Conservation (phyloP, 805 yeast species). For the Teunomyces funiuensis region DNA sequence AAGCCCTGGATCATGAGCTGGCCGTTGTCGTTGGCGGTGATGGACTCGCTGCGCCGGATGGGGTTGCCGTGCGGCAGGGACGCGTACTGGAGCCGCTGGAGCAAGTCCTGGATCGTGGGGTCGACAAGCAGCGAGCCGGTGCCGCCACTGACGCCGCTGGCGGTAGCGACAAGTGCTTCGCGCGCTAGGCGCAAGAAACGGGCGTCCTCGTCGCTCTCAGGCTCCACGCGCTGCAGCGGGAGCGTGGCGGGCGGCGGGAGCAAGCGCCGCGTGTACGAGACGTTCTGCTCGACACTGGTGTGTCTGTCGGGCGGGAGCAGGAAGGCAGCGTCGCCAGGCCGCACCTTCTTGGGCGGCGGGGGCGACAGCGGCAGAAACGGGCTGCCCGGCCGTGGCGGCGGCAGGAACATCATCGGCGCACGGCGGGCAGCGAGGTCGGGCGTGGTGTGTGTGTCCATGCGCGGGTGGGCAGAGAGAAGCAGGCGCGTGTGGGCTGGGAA, state of each 20-base stretch:
- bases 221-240: background rate
- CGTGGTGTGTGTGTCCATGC: background rate
- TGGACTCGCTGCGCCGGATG: slow-evolving; percentile 31
- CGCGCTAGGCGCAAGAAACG: slow-evolving; percentile 58
- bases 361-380: slow-evolving; percentile 9
- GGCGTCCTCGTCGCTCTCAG: slow-evolving; percentile 46
- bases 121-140: slow-evolving; percentile 42
- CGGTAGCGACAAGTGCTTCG: slow-evolving; percentile 58
- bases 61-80: slow-evolving; percentile 59
- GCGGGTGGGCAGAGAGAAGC: background rate
- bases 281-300: slow-evolving; percentile 19
- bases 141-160: slow-evolving; percentile 39
- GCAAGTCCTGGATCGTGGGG: slow-evolving; percentile 61
- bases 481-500: background rate
- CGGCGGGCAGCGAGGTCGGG: slow-evolving; percentile 3
- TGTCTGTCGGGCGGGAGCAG: slow-evolving; percentile 17
- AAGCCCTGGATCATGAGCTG: slow-evolving; percentile 43
- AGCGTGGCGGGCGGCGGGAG: background rate
- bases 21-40: slow-evolving; percentile 39
- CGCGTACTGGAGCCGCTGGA: slow-evolving; percentile 58
- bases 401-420: slow-evolving; percentile 12
- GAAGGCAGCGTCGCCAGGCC: slow-evolving; percentile 13
- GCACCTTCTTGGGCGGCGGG: slow-evolving; percentile 12
- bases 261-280: slow-evolving; percentile 11
- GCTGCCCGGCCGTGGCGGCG: slow-evolving; percentile 13